Conservation (phyloP, 805 yeast genomes). For the Candida quercuum region DNA sequence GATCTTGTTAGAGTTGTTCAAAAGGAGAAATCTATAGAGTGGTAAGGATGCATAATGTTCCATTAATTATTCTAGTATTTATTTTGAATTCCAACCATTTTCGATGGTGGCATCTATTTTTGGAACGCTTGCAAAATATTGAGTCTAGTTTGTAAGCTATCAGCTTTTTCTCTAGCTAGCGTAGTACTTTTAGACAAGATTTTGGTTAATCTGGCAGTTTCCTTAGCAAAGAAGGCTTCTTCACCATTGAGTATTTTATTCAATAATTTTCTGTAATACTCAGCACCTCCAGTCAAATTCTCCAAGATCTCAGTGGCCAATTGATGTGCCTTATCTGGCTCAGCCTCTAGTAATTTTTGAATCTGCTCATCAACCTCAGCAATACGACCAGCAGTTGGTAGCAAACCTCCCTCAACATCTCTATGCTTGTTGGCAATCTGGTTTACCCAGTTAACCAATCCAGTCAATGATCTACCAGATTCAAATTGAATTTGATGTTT, state of each 20-base stretch:
- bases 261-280: conserved; percentile 45
- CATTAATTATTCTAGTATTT: neutral
- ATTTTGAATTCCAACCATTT: too few relatives aligned
- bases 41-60: conserved; percentile 29
- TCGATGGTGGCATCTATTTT: neutral
- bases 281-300: conserved; percentile 21
- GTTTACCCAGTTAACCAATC: conserved; percentile 53
- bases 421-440: conserved; percentile 29
- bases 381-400: conserved; percentile 30
- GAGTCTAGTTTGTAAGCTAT: conserved; percentile 43
- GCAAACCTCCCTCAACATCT: conserved; percentile 31
- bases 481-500: conserved; percentile 20
- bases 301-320: conserved; percentile 29
- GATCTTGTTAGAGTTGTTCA: conserved; percentile 57
- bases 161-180: conserved; percentile 36
- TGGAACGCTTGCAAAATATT: conserved; percentile 36
- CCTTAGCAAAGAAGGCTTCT: conserved; percentile 34
- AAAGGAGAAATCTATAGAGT: conserved; percentile 46
- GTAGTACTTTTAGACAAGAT: conserved; percentile 30
- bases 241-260: conserved; percentile 41
- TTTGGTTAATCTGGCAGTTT: conserved; percentile 36
- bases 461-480: conserved; percentile 41
- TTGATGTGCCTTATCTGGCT: conserved; percentile 15
- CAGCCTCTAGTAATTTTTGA: conserved; percentile 21
- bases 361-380: conserved; percentile 25